Conservation (phyloP, 495 filamentous ascomycete genomes). For the Daldinia loculata region DNA sequence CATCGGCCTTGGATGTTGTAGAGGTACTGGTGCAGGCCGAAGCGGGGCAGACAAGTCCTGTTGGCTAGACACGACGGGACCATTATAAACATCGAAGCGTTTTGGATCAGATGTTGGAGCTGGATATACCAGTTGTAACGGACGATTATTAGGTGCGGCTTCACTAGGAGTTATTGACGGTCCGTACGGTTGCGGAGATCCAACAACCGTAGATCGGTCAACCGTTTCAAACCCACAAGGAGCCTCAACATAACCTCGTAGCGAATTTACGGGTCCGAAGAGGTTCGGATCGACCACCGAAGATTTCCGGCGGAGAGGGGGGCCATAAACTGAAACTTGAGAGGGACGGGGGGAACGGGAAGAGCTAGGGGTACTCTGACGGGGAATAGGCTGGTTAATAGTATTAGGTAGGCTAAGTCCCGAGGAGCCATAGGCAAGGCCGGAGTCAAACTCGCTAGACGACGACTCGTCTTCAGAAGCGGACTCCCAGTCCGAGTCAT, state of each 20-base stretch:
- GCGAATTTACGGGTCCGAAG: conserved; percentile 63
- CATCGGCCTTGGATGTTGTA: conserved; percentile 58
- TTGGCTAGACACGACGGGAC: conserved; percentile 56
- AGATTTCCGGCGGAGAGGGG: conserved; percentile 52
- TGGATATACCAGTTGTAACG: conserved; percentile 51
- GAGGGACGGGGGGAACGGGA: conserved; percentile 33
- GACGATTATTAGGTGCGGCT: conserved; percentile 47
- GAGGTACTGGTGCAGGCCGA: conserved; percentile 50
- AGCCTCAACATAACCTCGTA: conserved; percentile 58
- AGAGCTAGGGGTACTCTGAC: background rate
- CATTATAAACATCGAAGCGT: conserved; percentile 63
- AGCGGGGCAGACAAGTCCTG: conserved; percentile 35
- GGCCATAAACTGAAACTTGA: conserved; percentile 21
- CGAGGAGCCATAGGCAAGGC: conserved; percentile 58
- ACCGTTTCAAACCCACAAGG: conserved; percentile 60
- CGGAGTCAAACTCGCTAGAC: conserved; percentile 52
- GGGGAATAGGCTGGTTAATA: conserved; percentile 6
- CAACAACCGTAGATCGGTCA: conserved; percentile 33
- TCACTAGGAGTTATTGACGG: conserved; percentile 36
- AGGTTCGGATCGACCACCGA: conserved; percentile 61
- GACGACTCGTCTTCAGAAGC: conserved; percentile 56
- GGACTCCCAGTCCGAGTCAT: conserved; percentile 58
- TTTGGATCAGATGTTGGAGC: conserved; percentile 68
- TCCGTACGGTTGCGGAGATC: conserved; percentile 27
- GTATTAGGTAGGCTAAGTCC: conserved; percentile 32